Evolutionary conservation across 768 basidiomycete species (phyloP).

Genomic region (Leccinum sublutescens): DNA sequence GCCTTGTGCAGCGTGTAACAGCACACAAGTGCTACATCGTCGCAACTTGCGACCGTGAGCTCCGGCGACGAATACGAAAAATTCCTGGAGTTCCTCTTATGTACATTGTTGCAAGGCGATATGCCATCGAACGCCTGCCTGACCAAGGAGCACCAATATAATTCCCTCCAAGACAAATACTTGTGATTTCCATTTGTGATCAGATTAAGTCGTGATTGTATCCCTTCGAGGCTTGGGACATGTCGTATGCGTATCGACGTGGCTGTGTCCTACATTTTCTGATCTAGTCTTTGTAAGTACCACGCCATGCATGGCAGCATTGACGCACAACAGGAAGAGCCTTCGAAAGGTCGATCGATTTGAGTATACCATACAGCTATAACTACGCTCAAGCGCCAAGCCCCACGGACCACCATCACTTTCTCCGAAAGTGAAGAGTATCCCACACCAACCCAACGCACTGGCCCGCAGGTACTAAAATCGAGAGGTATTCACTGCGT

Average conservation of each 20-base stretch:
- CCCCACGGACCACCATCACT: neutral
- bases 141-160: constrained; percentile 85
- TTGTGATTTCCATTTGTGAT: neutral
- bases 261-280: neutral
- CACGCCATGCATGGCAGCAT: neutral
- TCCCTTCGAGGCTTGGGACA: neutral
- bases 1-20: constrained; percentile 92
- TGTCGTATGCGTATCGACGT: neutral
- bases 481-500: neutral
- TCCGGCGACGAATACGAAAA: constrained; percentile 88
- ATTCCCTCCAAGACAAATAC: neutral
- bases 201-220: neutral
- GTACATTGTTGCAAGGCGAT: constrained; percentile 92
- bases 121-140: constrained; percentile 93
- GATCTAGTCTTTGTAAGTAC: neutral
- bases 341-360: neutral
- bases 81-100: constrained; percentile 92
- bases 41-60: constrained; percentile 95
- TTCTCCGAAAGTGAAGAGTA: neutral
- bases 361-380: neutral
- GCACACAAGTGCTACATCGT: constrained; percentile 96
- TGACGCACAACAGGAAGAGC: neutral
- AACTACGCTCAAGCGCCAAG: neutral
- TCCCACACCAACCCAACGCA: constrained; percentile 1
- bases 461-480: neutral